Conservation (phyloP, 306 rosid genomes). For the Acacia melanoxylon region DNA sequence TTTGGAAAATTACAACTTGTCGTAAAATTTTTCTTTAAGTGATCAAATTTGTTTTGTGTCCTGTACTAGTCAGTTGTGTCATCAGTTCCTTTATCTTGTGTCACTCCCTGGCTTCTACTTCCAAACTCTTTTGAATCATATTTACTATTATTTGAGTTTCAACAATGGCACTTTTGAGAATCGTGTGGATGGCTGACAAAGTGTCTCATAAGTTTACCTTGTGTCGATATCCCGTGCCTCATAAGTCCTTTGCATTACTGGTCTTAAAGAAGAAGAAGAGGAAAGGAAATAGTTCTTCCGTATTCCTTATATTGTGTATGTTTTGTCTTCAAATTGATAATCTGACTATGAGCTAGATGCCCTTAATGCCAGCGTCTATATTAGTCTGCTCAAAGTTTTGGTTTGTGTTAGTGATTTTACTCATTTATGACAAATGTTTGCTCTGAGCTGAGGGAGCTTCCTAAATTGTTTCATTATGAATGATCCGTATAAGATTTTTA, state of each 20-base stretch:
- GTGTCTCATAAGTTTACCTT: background rate
- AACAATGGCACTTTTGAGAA: too few species aligned
- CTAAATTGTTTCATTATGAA: background rate
- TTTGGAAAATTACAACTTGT: background rate
- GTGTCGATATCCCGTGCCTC: background rate
- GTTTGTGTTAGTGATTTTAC: background rate
- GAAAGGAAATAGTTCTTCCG: background rate
- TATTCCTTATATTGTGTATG: background rate
- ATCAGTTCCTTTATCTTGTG: background rate
- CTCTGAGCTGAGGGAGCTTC: background rate
- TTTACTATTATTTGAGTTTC: too few species aligned
- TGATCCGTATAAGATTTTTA: background rate
- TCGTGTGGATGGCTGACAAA: too few species aligned
- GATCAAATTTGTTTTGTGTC: background rate
- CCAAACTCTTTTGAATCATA: too few species aligned
- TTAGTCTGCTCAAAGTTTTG: background rate
- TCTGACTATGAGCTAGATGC: background rate
- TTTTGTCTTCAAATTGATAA: background rate
- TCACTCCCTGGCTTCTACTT: background rate
- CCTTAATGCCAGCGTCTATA: background rate
- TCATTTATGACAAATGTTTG: background rate
- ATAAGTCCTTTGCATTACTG: background rate
- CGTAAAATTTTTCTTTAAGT: background rate
- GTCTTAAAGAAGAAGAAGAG: background rate
- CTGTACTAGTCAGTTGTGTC: slow-evolving; percentile 9